Evolutionary conservation across 225 moss, liverwort and hornwort species (phyloP).

Genomic region (Polytrichum formosum): DNA sequence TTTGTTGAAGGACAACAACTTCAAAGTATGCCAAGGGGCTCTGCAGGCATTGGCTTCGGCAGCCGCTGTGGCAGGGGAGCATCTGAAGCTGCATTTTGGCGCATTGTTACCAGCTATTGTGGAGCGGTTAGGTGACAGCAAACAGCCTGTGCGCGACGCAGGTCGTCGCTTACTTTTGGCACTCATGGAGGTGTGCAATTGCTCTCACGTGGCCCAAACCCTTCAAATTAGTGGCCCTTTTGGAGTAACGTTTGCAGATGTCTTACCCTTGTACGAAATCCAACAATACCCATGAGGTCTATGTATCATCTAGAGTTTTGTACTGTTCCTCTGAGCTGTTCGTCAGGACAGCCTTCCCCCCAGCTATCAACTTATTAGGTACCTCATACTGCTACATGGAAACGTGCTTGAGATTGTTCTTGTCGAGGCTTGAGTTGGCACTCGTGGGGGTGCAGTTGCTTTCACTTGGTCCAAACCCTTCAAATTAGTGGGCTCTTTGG

Average conservation of each 20-base stretch:
- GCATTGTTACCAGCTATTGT: slow-evolving; percentile 85
- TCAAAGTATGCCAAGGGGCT: slow-evolving; percentile 89
- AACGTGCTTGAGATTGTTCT: too few species aligned
- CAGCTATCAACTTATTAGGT: too few species aligned
- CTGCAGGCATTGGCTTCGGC: slow-evolving; percentile 92
- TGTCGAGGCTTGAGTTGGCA: too few species aligned
- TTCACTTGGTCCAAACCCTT: not conserved
- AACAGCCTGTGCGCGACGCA: slow-evolving; percentile 95
- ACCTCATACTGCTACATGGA: too few species aligned
- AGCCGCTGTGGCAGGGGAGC: slow-evolving; percentile 86
- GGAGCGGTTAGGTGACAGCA: slow-evolving; percentile 92
- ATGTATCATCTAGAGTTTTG: too few species aligned
- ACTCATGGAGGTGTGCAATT: slow-evolving; percentile 75
- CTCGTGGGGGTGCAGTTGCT: too few species aligned
- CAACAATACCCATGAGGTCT: too few species aligned
- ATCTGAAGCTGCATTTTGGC: slow-evolving; percentile 92
- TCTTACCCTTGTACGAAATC: too few species aligned
- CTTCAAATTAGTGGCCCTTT: too few species aligned
- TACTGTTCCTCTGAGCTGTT: too few species aligned
- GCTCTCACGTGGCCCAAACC: not conserved
- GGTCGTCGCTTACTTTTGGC: slow-evolving; percentile 86
- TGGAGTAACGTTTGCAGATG: too few species aligned
- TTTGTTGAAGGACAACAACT: slow-evolving; percentile 90
- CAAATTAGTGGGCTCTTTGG: not conserved
- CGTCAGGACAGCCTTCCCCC: too few species aligned